Percentiles rank a stretch among this genome's conserved stretches.
Conservation (phyloP, 2,329 filamentous ascomycete genomes). For the Amauroascus verrucosus region DNA sequence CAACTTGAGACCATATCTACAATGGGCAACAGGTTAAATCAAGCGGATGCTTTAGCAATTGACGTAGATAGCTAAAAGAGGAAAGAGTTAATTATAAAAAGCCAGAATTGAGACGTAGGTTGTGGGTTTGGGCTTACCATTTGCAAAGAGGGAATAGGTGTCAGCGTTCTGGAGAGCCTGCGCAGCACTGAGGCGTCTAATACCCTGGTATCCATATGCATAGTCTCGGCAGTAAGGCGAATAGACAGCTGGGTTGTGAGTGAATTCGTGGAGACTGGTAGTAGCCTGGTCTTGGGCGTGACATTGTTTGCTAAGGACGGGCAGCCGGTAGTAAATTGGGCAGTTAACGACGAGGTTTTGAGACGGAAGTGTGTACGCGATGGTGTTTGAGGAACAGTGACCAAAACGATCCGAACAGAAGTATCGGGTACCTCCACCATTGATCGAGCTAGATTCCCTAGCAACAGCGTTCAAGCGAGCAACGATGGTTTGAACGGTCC, state of each 20-base stretch:
- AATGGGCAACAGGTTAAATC: not conserved
- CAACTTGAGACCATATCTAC: not conserved
- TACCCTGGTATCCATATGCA: conserved; percentile 47
- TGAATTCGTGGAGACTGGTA: conserved; percentile 56
- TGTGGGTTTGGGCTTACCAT: conserved; percentile 25
- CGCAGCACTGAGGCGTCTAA: conserved; percentile 36
- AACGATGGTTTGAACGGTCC: conserved; percentile 42
- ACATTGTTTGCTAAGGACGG: conserved; percentile 43
- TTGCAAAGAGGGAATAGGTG: conserved; percentile 47
- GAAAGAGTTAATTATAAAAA: not conserved
- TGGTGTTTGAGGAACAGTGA: conserved; percentile 43
- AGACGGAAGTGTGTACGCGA: conserved; percentile 53
- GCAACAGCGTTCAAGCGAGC: conserved; percentile 45
- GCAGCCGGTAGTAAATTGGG: conserved; percentile 46
- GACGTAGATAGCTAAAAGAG: conserved; percentile 10
- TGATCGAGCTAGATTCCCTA: conserved; percentile 46
- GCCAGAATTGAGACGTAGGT: not conserved
- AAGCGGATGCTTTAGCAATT: not conserved
- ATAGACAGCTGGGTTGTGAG: conserved; percentile 48
- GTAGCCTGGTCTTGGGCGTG: conserved; percentile 57
- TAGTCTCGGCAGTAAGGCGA: conserved; percentile 50
- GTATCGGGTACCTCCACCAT: conserved; percentile 41
- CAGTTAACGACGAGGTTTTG: conserved; percentile 52
- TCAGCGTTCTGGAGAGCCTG: conserved; percentile 56
- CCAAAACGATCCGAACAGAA: conserved; percentile 51